These are phyloP conservation scores for Closterium sp. DNA, from an alignment of 139 green algal species.

Conservation along the genomic window DNA sequence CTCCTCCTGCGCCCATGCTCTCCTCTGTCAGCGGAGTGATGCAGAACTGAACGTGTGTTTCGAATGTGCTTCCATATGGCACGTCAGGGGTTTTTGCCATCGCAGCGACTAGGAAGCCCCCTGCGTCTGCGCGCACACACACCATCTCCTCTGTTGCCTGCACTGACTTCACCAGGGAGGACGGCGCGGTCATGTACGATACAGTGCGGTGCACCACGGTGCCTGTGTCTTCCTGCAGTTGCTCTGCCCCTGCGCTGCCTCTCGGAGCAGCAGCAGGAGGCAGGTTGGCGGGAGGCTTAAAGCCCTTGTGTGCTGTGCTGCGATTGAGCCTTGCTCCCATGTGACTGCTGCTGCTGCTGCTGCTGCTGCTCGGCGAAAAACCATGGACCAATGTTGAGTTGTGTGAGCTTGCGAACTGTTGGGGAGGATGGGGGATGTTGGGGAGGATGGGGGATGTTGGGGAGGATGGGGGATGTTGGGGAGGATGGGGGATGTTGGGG, in stretches of 20 bases:
- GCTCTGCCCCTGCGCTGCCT: background rate
- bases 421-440: background rate
- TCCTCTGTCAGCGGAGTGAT: background rate
- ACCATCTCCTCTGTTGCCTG: constrained; percentile 14
- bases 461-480: no score
- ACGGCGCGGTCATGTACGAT: constrained; percentile 41
- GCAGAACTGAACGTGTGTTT: constrained; percentile 28
- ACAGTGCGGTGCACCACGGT: constrained; percentile 3
- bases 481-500: no score
- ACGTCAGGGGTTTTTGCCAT: constrained; percentile 34
- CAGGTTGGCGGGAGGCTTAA: background rate
- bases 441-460: no score
- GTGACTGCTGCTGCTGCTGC: background rate
- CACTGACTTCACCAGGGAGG: constrained; percentile 37
- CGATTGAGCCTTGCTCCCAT: background rate
- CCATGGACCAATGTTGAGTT: constrained; percentile 14
- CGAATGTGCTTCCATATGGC: constrained; percentile 42
- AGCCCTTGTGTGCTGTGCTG: background rate
- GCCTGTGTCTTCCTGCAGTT: background rate
- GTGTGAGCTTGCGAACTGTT: background rate
- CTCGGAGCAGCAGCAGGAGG: background rate
- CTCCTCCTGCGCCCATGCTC: background rate
- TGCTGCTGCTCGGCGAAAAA: background rate
- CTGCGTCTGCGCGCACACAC: constrained; percentile 16
- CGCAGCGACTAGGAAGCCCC: constrained; percentile 34